Conservation (phyloP, 2,329 filamentous ascomycete species). For the Monosporascus sp. region DNA sequence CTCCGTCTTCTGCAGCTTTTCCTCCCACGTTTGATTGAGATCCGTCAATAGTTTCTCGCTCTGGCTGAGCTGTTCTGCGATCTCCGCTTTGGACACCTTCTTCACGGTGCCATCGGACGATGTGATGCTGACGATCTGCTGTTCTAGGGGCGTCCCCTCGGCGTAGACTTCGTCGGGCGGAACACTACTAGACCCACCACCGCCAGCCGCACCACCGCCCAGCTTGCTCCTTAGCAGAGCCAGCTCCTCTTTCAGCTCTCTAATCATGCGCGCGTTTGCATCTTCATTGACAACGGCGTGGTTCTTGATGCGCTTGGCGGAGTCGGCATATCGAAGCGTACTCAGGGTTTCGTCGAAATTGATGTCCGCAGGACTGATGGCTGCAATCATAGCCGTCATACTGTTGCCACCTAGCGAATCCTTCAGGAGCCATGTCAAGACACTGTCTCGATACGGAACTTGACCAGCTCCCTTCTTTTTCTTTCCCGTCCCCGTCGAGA, state of each 20-base stretch:
- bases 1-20: constrained; percentile 92
- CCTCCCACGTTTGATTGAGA: constrained; percentile 97
- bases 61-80: constrained; percentile 91
- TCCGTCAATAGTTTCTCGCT: constrained; percentile 95
- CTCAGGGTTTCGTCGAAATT: constrained; percentile 98
- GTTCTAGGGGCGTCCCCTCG: constrained; percentile 83
- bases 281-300: constrained; percentile 99
- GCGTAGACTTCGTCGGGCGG: constrained; percentile 79
- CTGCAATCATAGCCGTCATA: constrained; percentile 99
- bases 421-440: constrained; percentile 94
- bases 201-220: constrained; percentile 46
- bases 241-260: constrained; percentile 93
- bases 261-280: constrained; percentile 97
- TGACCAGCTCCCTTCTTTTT: constrained; percentile 75
- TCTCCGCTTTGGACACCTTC: constrained; percentile 97
- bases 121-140: constrained; percentile 95
- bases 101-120: constrained; percentile 79
- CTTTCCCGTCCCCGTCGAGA: constrained; percentile 57
- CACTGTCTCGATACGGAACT: constrained; percentile 94
- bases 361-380: constrained; percentile 96
- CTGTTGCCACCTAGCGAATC: constrained; percentile 97
- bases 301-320: constrained; percentile 99
- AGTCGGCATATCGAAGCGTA: constrained; percentile 93
- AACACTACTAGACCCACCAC: constrained; percentile 40
- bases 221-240: constrained; percentile 82